Evolutionary conservation across 2,329 filamentous ascomycete species (phyloP), one percentile per base, ranked within the genome.

Genomic region (Cordyceps militaris): DNA sequence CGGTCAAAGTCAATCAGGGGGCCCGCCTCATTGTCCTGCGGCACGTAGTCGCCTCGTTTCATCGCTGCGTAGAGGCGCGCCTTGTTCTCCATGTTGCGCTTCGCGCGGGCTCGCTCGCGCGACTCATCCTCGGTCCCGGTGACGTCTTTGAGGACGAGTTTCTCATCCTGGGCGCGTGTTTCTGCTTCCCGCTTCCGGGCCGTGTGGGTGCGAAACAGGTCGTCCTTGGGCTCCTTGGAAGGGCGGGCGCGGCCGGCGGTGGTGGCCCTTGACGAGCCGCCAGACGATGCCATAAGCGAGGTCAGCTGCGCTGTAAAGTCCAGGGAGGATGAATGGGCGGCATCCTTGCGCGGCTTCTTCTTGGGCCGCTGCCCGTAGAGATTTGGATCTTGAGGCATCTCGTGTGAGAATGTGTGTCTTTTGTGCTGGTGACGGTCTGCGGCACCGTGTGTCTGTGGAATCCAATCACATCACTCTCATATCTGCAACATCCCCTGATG

Each of bases 1-100:
- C 87, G 81, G 72, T 97, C 94, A 71, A 99, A 99, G 74, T 99
- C 93, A 3, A 99, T 87, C 26, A 96, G 81, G 24, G 82, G 80
- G 64, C 85, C 83, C 43, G 82, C 76, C 64, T 83, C 76, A 67
- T 86, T 82, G 63, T 88, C 82, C 57, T 80, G 80, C 16, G 81
- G 77, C n/a, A 89, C 76, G 71, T 89, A 86, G 67, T 96, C 87
- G n/a, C 93, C 92, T 34, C 89, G 82, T 72, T 96, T 96, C 84
- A 99, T 87, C 38, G 89, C 88, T 7, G 88, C 86, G 72, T 99
- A 99, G 2, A 94, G 74, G 4, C 88, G 83, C 3, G 89, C 91
- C 72, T 99, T 99, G 74, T 91, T 87, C 68, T 95, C 86, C 86
- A 99, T 89, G 67, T 86, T 89, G 63, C 86, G 82, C 70, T 86